Evolutionary conservation across 257 asterid species (phyloP).

Genomic region (Przewalskia tangutica): DNA sequence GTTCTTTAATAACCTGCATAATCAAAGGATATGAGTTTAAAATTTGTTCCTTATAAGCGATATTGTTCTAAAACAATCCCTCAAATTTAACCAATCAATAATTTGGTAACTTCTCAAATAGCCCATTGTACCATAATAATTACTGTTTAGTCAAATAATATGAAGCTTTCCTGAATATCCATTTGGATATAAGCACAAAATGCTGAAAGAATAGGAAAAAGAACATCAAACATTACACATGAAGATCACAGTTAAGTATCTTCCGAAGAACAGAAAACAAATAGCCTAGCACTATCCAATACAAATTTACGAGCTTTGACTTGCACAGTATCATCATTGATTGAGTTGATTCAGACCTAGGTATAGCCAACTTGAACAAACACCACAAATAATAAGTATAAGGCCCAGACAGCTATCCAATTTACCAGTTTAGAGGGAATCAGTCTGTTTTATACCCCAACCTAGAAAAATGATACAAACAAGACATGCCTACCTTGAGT

Average conservation of each 20-base stretch:
- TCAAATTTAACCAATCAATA: neutral
- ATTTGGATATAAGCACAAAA: neutral
- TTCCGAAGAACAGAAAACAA: neutral
- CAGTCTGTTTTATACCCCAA: neutral
- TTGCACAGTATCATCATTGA: neutral
- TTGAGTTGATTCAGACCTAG: neutral
- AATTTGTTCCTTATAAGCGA: neutral
- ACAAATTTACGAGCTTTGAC: neutral
- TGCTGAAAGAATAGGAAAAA: neutral
- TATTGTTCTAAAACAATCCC: neutral
- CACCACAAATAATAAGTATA: neutral
- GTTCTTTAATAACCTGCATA: slow-evolving; percentile 74
- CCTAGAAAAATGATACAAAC: neutral
- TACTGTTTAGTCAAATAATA: neutral
- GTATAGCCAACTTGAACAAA: neutral
- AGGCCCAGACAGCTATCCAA: neutral
- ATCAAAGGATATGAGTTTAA: neutral
- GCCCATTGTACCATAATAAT: neutral
- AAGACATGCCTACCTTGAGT: neutral
- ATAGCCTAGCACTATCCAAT: neutral
- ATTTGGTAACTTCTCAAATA: neutral
- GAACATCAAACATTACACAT: neutral
- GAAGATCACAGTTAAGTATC: neutral
- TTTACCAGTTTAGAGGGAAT: neutral
- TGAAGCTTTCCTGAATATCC: neutral